Evolutionary conservation across 2,329 filamentous ascomycete species (phyloP), one percentile per base, ranked within the genome.

Genomic region (Trichothecium roseum): DNA sequence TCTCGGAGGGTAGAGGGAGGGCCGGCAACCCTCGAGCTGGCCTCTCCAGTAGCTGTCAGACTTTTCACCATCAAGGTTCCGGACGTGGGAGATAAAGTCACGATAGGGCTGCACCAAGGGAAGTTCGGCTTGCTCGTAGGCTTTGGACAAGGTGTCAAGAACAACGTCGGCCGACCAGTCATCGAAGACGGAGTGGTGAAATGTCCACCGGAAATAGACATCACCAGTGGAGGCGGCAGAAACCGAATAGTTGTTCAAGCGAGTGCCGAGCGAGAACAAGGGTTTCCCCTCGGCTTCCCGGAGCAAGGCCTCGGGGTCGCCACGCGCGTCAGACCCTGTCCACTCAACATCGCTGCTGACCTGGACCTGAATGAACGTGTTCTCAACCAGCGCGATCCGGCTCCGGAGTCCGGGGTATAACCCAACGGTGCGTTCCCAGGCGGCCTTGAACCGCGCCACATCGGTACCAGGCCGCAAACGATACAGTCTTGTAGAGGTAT

Each of bases 381-480:
- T 14, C 13, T n/a, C 13, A 8, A 13, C 3, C 6, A 12, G 28
- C 2, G 45, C 35, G 10, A 50, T 41, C 12, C 47, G 37, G 4
- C 43, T 45, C 13, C 46, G 40, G 8, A 50, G 15, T 8, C 39
- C 43, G 1, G 42, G 30, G 9, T 40, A 45, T 3, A 15, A 28
- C 9, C 32, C 22, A 8, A 46, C 39, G 3, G 41, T 39, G 5
- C 41, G 18, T 8, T 45, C 38, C 47, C 47, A 50, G 8, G 40
- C 37, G 8, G 18, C 24, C 12, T 30, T 41, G n/a, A 50, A 45
- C 6, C 28, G 28, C 0, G 16, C 31, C 18, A 46, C 6, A 4
- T 49, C 41, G 2, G 41, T 30, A 15, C 31, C n/a, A 6, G 15
- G 16, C 3, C 8, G 17, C 30, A 36, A 12, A 7, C n/a, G 18